Evolutionary conservation across 495 filamentous ascomycete genomes (phyloP).

Genomic region (Patellaria atrata): DNA sequence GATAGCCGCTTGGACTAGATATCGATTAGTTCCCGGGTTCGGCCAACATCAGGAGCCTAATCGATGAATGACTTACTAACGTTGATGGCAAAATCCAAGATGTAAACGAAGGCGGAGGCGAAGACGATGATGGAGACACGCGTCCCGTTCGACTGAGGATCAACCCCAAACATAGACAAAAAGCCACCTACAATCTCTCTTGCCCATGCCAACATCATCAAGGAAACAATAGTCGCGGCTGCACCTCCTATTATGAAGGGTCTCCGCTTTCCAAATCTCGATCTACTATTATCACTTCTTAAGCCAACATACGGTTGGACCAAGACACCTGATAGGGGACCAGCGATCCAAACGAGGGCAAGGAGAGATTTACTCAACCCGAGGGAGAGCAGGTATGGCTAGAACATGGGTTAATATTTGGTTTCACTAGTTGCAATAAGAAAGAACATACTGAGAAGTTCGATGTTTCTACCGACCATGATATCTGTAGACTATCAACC

Average conservation of each 20-base stretch:
- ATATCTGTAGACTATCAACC: conserved; percentile 79
- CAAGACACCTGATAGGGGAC: conserved; percentile 68
- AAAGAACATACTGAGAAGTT: conserved; percentile 53
- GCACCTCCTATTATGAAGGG: conserved; percentile 78
- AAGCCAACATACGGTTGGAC: conserved; percentile 94
- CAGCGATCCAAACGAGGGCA: conserved; percentile 88
- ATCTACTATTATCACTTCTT: conserved; percentile 71
- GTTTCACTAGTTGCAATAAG: neutral
- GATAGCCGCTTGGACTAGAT: conserved; percentile 68
- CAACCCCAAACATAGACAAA: conserved; percentile 55
- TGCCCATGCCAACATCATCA: conserved; percentile 72
- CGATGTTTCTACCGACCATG: conserved; percentile 86
- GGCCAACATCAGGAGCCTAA: neutral
- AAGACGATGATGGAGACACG: conserved; percentile 48
- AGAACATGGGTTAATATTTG: too few relatives aligned
- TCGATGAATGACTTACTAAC: conserved; percentile 42
- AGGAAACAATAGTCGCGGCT: conserved; percentile 52
- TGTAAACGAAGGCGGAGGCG: conserved; percentile 71
- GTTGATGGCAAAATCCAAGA: conserved; percentile 84
- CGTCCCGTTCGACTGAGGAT: conserved; percentile 43
- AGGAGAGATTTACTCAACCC: conserved; percentile 88
- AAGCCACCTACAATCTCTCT: conserved; percentile 60
- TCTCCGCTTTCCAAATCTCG: conserved; percentile 68
- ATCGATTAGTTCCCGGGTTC: neutral
- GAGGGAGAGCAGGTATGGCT: conserved; percentile 57